Evolutionary conservation across 2,329 filamentous ascomycete species (phyloP), one percentile per base, ranked within the genome.

Genomic region (Camptophora hylomeconis): DNA sequence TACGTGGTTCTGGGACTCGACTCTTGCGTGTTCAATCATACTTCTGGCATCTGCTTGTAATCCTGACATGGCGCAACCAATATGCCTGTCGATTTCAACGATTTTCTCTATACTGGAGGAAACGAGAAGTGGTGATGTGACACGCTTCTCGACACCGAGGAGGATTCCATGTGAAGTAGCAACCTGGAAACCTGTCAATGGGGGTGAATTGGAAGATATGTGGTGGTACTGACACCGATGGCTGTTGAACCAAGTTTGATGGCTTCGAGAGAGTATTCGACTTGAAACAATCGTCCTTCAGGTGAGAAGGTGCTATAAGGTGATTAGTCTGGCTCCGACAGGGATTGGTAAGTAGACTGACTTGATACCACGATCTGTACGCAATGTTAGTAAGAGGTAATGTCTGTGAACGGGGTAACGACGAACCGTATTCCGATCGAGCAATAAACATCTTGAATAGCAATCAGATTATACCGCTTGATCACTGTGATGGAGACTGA

Each of bases 231-330:
- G 67, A 75, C 86, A 49, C 89, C 89, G 63, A 98, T 98, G 53
- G 89, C 89, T 46, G 89, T 98, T 50, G 82, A 92, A 46, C 89
- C 89, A 45, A 95, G 81, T 69, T 98, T 98, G 74, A 98, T 98
- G 61, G 89, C 89, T 69, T 98, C 89, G 58, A 98, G 80, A 36
- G 89, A 95, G 75, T 98, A 98, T 79, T 98, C 89, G 67, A 98
- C 89, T 68, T 98, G 89, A 73, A 98, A 98, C 59, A 98, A 81
- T 62, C 89, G 89, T 52, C 89, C 89, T 72, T 98, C 89, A 38
- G 89, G 89, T 49, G 89, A 98, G 74, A 98, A 98, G 72, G 89
- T 98, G 72, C 81, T 92, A 55, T 36, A 34, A 11, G 30, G 26
- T 9, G 27, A 41, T 36, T 33, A 32, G 39, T 52, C 35, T 48